phyloP scores from a whole-genome alignment of 495 filamentous ascomycete genomes.

The Clavariopsis aquatica region DNA sequence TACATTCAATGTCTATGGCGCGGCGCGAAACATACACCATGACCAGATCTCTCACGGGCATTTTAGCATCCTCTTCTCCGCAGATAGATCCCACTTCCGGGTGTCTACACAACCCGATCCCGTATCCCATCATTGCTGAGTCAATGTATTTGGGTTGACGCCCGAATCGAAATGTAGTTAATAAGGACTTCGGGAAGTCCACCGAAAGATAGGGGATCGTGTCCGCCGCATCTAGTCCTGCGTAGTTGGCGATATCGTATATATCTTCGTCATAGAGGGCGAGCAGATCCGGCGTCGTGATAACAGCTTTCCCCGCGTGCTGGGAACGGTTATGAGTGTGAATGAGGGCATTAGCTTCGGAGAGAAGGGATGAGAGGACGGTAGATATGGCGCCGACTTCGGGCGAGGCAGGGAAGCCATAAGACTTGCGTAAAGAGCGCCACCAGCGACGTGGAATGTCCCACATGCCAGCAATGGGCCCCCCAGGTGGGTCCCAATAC shows the following conservation, averaged over 20 bases:
- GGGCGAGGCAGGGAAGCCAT: neutral
- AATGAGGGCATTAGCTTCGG: neutral
- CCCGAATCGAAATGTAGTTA: neutral
- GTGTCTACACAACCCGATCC: neutral
- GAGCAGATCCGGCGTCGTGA: conserved; percentile 3
- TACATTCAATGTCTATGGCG: neutral
- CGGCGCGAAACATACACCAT: neutral
- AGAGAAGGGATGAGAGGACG: neutral
- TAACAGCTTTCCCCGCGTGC: neutral
- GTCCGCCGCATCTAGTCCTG: neutral
- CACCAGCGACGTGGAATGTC: neutral
- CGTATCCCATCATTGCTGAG: neutral
- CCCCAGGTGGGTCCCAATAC: neutral
- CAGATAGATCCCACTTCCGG: neutral
- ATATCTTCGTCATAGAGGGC: conserved; percentile 8
- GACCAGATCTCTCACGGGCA: neutral
- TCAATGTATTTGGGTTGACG: conserved; percentile 1
- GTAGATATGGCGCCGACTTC: conserved; percentile 3
- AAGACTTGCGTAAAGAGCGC: neutral
- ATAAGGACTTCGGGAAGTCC: neutral
- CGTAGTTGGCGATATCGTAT: conserved; percentile 4
- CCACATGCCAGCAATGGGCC: neutral
- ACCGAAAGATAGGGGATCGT: neutral
- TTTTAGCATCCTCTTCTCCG: neutral
- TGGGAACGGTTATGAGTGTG: neutral